Conservation (phyloP, 2,329 filamentous ascomycete species). For the Rutstroemia sp. region DNA sequence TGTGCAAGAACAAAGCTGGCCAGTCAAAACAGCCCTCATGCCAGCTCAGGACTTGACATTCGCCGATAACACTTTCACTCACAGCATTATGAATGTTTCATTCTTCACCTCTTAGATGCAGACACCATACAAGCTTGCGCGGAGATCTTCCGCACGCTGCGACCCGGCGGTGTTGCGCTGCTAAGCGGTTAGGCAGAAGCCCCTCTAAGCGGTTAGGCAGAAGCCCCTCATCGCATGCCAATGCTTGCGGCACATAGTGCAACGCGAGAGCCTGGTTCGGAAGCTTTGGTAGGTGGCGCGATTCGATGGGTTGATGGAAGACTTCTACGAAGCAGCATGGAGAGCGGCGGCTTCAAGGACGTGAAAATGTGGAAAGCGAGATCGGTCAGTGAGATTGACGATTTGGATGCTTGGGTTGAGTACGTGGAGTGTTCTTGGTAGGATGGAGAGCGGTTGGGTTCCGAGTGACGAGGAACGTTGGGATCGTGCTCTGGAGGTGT, state of each 20-base stretch:
- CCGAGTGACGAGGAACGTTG: not conserved
- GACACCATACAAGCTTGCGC: not conserved
- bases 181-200: not conserved
- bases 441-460: not conserved
- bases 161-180: not conserved
- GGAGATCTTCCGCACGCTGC: not conserved
- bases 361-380: not conserved
- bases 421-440: not conserved
- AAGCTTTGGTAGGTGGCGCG: not conserved
- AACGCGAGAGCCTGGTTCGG: not conserved
- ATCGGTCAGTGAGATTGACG: not conserved
- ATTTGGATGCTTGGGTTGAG: not conserved
- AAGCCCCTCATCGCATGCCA: not conserved
- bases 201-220: not conserved
- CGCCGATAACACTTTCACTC: not conserved
- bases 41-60: not conserved
- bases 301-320: not conserved
- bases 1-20: not conserved
- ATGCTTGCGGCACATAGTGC: not conserved
- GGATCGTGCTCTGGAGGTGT: not conserved
- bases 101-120: not conserved
- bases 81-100: not conserved
- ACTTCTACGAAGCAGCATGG: not conserved
- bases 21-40: not conserved
- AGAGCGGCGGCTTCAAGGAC: not conserved